phyloP scores from a whole-genome alignment of 2,329 filamentous ascomycete genomes.

The Cercospora sp. region DNA sequence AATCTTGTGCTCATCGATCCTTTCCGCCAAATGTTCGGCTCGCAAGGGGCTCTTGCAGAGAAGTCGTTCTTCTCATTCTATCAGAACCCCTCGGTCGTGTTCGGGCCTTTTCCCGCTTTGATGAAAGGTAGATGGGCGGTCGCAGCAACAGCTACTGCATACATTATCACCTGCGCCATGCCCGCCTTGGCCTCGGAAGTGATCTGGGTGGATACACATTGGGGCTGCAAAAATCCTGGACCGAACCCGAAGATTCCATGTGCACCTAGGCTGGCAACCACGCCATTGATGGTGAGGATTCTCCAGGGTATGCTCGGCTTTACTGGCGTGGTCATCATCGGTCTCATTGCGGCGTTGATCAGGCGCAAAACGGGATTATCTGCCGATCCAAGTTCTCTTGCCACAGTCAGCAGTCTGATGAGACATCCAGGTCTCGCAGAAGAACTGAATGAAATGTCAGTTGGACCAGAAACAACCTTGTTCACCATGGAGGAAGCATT shows the following conservation, averaged over 20 bases:
- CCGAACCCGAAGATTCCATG: conserved; percentile 7
- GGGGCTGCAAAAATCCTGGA: conserved; percentile 3
- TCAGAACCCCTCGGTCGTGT: conserved; percentile 10
- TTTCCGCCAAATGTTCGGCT: conserved; percentile 22
- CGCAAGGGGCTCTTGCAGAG: conserved; percentile 19
- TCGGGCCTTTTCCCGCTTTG: neutral
- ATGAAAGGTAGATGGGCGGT: conserved; percentile 2
- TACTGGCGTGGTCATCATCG: conserved; percentile 16
- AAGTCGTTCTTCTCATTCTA: conserved; percentile 26
- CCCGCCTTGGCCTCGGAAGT: conserved; percentile 18
- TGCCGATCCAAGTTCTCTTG: conserved; percentile 25
- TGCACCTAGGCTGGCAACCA: conserved; percentile 15
- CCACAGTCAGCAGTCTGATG: conserved; percentile 21
- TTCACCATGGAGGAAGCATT: conserved; percentile 14
- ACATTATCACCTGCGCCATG: conserved; percentile 4
- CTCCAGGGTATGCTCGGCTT: conserved; percentile 24
- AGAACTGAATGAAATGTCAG: conserved; percentile 20
- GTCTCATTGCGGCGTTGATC: conserved; percentile 11
- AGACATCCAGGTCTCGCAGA: conserved; percentile 21
- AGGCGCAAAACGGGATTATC: conserved; percentile 18
- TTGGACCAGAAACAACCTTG: conserved; percentile 7
- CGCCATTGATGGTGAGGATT: conserved; percentile 16
- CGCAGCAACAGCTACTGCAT: neutral
- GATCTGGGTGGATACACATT: conserved; percentile 17
- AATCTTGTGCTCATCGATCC: conserved; percentile 24